These are phyloP conservation scores for Alternaria dauci DNA, from an alignment of 2,329 filamentous ascomycete species.

Conservation along the genomic window DNA sequence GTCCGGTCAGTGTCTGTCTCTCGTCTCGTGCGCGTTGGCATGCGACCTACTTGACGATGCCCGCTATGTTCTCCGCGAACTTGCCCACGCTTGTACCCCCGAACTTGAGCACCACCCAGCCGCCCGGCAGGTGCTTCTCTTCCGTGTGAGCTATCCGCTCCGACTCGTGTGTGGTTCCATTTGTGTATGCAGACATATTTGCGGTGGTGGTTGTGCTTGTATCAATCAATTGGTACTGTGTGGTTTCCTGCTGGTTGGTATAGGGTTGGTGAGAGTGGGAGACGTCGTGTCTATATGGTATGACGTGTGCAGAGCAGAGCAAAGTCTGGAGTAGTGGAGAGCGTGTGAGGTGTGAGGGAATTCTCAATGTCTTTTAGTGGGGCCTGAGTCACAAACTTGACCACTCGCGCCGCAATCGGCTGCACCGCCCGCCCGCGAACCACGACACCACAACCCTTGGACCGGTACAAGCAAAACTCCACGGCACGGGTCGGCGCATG, in stretches of 20 bases:
- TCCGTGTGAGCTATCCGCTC: conserved; percentile 53
- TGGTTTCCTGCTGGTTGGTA: not conserved
- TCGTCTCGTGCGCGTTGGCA: not conserved
- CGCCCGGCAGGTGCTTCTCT: conserved; percentile 60
- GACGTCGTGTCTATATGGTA: not conserved
- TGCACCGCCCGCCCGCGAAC: conserved; percentile 11
- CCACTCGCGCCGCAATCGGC: conserved; percentile 18
- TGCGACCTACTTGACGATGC: conserved; percentile 66
- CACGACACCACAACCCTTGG: not conserved
- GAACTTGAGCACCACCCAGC: conserved; percentile 93
- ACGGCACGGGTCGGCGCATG: conserved; percentile 10
- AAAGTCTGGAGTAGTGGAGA: conserved; percentile 16
- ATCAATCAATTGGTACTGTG: not conserved
- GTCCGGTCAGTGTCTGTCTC: conserved; percentile 52
- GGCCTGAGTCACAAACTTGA: conserved; percentile 26
- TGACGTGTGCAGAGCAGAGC: conserved; percentile 16
- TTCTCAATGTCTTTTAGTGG: conserved; percentile 17
- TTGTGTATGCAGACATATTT: conserved; percentile 40
- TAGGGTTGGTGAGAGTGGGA: not conserved
- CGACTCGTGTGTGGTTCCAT: conserved; percentile 45
- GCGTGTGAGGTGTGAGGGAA: conserved; percentile 15
- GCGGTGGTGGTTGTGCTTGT: conserved; percentile 1
- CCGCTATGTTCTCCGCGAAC: conserved; percentile 71
- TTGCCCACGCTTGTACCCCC: conserved; percentile 96
- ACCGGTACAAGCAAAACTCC: conserved; percentile 2